Evolutionary conservation across 768 basidiomycete genomes (phyloP), one percentile per base, ranked within the genome.

Genomic region (Gloeopeniophorella convolvens): DNA sequence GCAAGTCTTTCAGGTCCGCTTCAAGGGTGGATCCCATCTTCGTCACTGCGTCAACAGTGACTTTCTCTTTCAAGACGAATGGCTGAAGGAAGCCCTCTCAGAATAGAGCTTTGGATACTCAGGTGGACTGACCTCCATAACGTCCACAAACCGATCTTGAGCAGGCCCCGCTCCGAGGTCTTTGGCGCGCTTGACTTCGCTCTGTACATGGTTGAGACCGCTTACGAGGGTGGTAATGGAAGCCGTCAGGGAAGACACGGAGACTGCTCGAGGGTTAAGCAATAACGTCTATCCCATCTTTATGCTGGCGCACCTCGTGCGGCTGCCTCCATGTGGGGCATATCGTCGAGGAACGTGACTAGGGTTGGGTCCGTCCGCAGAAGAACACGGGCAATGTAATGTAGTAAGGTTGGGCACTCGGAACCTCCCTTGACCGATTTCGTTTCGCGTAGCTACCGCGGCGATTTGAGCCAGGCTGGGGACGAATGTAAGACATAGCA

Each of bases 391-490:
- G 88, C 89, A n/a, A 95, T 64, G 62, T 91, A 95, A 64, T 95
- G 93, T 11, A 96, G 72, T n/a, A 97, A 70, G 0, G 91, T 95
- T 0, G 92, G 90, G 57, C 89, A 94, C 6, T 79, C 79, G 0
- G 78, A 42, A 0, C 78, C 77, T 0, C 77, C 78, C 49, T 78
- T 83, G 0, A 77, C 79, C 0, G 89, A 87, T 66, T 79, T 89
- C 7, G 84, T 92, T 58, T 93, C 90, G 61, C 80, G 84, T 68
- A 92, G 67, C 92, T 95, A 54, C 27, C 18, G 40, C 11, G 28
- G 3, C 15, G 28, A 7, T 30, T 31, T 18, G 18, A 53, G 16
- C 18, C n/a, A 37, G 4, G n/a, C 28, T 2, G 1, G 31, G 15
- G 34, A 6, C 28, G 44, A 24, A 10, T 1, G 24, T 15, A 11